Base-by-base conservation (phyloP, 1,139 yeast genomes). In the Kurtzmaniella quercitrusa region DNA sequence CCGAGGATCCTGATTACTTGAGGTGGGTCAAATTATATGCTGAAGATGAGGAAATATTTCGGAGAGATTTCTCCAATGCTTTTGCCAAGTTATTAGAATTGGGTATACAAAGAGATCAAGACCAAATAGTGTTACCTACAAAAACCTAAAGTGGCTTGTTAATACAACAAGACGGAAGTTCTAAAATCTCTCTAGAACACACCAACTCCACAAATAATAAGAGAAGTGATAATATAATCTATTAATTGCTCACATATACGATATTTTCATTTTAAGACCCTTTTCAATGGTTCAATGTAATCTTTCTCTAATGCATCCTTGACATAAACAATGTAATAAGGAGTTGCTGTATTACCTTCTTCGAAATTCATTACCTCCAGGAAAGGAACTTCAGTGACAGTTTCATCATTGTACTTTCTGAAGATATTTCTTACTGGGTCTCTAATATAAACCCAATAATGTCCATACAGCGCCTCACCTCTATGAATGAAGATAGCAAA, bases 401-500 rank as follows among this genome's bases (percentile, higher is more conserved):
- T 75, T 57, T 93, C 98, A 65, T 93, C 98, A 57, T 93, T 93
- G 62, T 93, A 93, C 69, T 88, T 91, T 48, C 97, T 72, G 77
- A 82, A 93, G 29, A 85, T 68, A 39, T 78, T 77, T 15, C 74
- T 70, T 49, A 75, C 75, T 11, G 83, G 80, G 60, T 93, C 98
- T 50, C 79, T 80, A 48, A 93, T 91, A 59, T 91, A 93, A 14
- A 91, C 79, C 97, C 98, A 93, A 60, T 93, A 93, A 63, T 93
- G 98, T 2, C 98, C 98, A 58, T 87, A 91, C 45, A 90, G 82
- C 1, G 96, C 98, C 56, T 90, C 95, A 7, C 98, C 98, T 44
- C 97, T 73, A 62, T 93, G 98, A 40, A 94, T 89, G 57, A 93
- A 93, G 7, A 93, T 84, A 0, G 98, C 95, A 68, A 91, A 93